A percentile compares a stretch with the other conserved stretches of the same genome.
These are phyloP conservation scores for Perilla frutescens DNA, from an alignment of 257 asterid species.

Conservation along the genomic window DNA sequence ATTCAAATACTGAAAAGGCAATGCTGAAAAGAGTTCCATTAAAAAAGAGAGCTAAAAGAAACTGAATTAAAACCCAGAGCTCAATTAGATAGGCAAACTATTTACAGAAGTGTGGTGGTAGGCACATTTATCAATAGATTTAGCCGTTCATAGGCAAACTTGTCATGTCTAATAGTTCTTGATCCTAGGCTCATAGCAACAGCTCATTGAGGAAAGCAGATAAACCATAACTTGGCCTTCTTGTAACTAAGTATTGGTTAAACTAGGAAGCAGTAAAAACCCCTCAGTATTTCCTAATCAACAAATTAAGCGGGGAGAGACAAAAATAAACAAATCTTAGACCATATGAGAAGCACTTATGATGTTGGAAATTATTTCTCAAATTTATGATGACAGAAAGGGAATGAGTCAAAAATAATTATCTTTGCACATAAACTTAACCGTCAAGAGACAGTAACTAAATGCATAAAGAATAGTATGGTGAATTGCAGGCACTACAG, in stretches of 20 bases:
- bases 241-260: conserved; percentile 10
- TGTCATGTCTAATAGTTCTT: conserved; percentile 8
- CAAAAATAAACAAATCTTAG: neutral
- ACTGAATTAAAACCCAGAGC: too few relatives aligned
- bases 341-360: neutral
- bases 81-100: neutral
- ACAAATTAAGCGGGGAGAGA: neutral
- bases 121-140: neutral
- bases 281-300: conserved; percentile 18
- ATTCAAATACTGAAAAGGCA: conserved; percentile 6
- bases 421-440: neutral
- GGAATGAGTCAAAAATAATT: conserved; percentile 16
- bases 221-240: neutral
- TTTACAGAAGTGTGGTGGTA: conserved; percentile 1
- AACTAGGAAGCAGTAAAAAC: conserved; percentile 12
- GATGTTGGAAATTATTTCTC: conserved; percentile 4
- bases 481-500: neutral
- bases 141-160: conserved; percentile 1
- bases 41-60: conserved; percentile 12
- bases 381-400: neutral
- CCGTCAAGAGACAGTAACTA: neutral
- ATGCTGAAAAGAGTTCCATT: neutral
- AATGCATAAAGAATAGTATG: neutral
- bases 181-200: conserved; percentile 16
- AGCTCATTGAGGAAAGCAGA: conserved; percentile 16